Evolutionary conservation across 2,329 filamentous ascomycete genomes (phyloP).

Genomic region (Elsinoe ampelina): DNA sequence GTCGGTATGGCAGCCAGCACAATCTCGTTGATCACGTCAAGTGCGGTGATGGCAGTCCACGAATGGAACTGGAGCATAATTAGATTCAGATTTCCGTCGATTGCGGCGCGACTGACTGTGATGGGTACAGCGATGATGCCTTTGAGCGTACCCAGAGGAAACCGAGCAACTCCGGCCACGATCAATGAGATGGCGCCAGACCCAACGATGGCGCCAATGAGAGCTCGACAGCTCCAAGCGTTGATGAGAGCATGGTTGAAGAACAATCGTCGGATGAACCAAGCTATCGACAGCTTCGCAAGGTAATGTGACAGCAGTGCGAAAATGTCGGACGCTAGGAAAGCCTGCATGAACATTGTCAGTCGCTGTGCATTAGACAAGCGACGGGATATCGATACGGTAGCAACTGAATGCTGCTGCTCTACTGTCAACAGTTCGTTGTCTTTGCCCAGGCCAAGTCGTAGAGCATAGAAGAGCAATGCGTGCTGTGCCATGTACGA

Average conservation of each 20-base stretch:
- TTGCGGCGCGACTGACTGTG: not conserved
- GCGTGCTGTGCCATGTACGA: not conserved
- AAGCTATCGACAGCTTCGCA: constrained; percentile 14
- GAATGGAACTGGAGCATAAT: not conserved
- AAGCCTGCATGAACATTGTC: not conserved
- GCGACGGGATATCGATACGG: not conserved
- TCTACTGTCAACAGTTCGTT: not conserved
- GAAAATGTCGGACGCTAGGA: constrained; percentile 3
- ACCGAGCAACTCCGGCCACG: not conserved
- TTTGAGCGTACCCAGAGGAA: constrained; percentile 8
- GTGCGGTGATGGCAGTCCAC: constrained; percentile 12
- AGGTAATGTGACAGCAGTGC: constrained; percentile 13
- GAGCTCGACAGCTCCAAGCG: not conserved
- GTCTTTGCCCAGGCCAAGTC: constrained; percentile 1
- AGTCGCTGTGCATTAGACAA: not conserved
- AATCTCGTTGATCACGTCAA: constrained; percentile 15
- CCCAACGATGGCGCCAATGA: not conserved
- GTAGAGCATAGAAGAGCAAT: constrained; percentile 2
- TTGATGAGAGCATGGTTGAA: constrained; percentile 11
- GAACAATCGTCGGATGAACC: constrained; percentile 15
- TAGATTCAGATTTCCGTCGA: not conserved
- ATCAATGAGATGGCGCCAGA: constrained; percentile 7
- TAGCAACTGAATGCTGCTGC: constrained; percentile 3
- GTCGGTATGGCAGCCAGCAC: constrained; percentile 14
- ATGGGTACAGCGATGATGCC: not conserved